Evolutionary conservation across 148 eudicot species (phyloP).

Genomic region (Fallopia convolvulus): DNA sequence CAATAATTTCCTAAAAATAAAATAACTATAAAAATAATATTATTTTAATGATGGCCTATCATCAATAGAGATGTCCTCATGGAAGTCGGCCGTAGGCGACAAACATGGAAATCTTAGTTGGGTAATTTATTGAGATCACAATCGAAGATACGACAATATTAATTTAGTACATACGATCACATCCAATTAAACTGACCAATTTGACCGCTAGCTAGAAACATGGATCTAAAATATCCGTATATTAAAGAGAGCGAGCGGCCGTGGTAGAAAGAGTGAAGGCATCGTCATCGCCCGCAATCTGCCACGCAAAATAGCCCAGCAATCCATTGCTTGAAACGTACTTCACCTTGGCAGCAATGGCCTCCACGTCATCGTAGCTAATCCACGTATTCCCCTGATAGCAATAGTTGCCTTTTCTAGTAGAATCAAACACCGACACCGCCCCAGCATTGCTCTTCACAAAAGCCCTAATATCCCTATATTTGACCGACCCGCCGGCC

Average conservation of each 20-base stretch:
- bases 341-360: background rate
- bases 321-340: background rate
- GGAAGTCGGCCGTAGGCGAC: too few species aligned
- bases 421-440: slow-evolving; percentile 1
- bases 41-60: too few species aligned
- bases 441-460: background rate
- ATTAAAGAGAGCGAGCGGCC: background rate
- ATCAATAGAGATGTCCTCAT: too few species aligned
- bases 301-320: slow-evolving; percentile 14
- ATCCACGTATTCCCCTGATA: slow-evolving; percentile 8
- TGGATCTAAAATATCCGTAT: too few species aligned
- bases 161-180: too few species aligned
- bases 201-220: too few species aligned
- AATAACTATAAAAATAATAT: too few species aligned
- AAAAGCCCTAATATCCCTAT: background rate
- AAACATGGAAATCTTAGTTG: too few species aligned
- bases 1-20: too few species aligned
- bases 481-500: background rate
- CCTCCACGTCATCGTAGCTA: slow-evolving; percentile 14
- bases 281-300: slow-evolving; percentile 4
- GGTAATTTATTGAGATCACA: too few species aligned
- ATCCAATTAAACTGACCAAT: too few species aligned
- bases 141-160: too few species aligned
- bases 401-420: slow-evolving; percentile 1
- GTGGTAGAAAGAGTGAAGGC: background rate